Evolutionary conservation across 148 eudicot genomes (phyloP).

Genomic region (Euryodendron excelsum): DNA sequence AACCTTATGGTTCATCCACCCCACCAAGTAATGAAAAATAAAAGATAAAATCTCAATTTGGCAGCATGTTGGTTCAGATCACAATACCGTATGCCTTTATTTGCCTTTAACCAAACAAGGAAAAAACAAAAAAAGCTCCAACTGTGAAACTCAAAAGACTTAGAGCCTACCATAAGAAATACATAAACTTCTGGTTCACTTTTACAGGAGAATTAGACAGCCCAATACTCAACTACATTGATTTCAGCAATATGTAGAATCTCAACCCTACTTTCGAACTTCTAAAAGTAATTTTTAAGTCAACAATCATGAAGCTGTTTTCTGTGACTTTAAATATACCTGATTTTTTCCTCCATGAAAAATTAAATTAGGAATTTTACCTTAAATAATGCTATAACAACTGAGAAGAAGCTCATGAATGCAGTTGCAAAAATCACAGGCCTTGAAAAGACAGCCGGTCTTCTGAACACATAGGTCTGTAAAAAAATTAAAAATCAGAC

Average conservation of each 20-base stretch:
- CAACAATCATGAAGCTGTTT: background rate
- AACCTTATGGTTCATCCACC: background rate
- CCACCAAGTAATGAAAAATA: background rate
- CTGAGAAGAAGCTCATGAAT: conserved; percentile 99
- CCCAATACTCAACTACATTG: background rate
- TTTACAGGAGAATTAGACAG: background rate
- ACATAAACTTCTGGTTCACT: background rate
- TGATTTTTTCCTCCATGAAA: background rate
- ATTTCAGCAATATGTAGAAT: background rate
- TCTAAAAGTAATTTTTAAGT: background rate
- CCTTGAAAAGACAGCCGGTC: conserved; percentile 73
- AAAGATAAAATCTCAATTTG: background rate
- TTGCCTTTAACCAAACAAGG: background rate
- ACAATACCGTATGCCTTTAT: background rate
- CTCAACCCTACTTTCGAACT: background rate
- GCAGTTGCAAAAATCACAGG: conserved; percentile 93
- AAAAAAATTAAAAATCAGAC: conserved; percentile 4
- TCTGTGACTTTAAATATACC: background rate
- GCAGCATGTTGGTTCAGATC: background rate
- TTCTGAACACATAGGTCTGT: conserved; percentile 75
- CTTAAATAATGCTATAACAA: conserved; percentile 95
- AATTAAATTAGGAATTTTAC: conserved; percentile 34
- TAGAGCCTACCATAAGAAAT: background rate
- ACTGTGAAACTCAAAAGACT: conserved; percentile 4
- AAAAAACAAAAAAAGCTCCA: background rate